A percentile compares a stretch with the other conserved stretches of the same genome.
Conservation (phyloP, 805 yeast species). For the Maudiozyma bulderi region DNA sequence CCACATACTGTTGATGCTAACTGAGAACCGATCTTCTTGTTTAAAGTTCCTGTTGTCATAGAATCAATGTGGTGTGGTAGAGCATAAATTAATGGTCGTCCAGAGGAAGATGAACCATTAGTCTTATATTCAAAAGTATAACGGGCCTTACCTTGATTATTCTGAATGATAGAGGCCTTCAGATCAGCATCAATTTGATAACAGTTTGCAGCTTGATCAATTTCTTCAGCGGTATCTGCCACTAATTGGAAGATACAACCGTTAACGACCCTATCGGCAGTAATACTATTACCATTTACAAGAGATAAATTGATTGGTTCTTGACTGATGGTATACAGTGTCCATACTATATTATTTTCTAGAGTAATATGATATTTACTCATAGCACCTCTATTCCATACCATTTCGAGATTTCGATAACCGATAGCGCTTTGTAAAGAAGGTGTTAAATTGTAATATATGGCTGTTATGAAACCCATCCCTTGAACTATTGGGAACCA, state of each 20-base stretch:
- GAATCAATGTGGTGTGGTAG: constrained; percentile 56
- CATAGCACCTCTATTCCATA: neutral
- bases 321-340: constrained; percentile 8
- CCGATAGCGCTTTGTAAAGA: constrained; percentile 56
- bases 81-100: constrained; percentile 45
- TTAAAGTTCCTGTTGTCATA: constrained; percentile 28
- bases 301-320: constrained; percentile 5
- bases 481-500: constrained; percentile 68
- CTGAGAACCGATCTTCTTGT: constrained; percentile 9
- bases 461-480: constrained; percentile 67
- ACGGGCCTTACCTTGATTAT: constrained; percentile 12
- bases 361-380: constrained; percentile 45
- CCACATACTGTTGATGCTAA: constrained; percentile 46
- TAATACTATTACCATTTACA: constrained; percentile 13
- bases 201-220: constrained; percentile 56
- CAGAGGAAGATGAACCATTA: constrained; percentile 38
- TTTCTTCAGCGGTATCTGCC: constrained; percentile 35
- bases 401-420: constrained; percentile 27
- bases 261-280: constrained; percentile 18
- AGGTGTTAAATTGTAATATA: constrained; percentile 46
- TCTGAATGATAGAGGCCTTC: constrained; percentile 33
- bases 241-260: constrained; percentile 53
- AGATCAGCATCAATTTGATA: constrained; percentile 43
- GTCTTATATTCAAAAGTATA: constrained; percentile 38
- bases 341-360: constrained; percentile 42